Evolutionary conservation across 1,284 basidiomycete genomes (phyloP).

Genomic region (Sporisorium reilianum): DNA sequence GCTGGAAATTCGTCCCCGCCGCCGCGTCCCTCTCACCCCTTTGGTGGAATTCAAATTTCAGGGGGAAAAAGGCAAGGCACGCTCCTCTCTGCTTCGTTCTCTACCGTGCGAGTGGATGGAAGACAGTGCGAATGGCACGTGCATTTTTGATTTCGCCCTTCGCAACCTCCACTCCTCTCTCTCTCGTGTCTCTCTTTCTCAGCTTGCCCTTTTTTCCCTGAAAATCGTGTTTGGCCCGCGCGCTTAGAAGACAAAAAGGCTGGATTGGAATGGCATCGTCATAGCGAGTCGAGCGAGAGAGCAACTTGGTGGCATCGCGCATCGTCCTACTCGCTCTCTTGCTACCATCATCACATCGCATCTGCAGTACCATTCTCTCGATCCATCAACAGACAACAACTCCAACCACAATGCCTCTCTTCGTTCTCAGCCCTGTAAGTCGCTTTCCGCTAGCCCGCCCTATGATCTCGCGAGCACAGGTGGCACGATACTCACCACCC

Average conservation of each 20-base stretch:
- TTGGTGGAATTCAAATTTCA: not conserved
- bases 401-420: constrained; percentile 64
- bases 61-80: not conserved
- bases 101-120: constrained; percentile 12
- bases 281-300: not conserved
- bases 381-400: not conserved
- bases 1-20: not conserved
- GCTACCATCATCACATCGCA: constrained; percentile 15
- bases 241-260: too few species aligned
- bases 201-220: not conserved
- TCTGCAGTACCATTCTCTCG: constrained; percentile 1
- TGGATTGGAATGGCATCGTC: not conserved
- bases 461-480: too few species aligned
- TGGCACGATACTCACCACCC: too few species aligned
- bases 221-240: not conserved
- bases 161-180: constrained; percentile 33
- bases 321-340: not conserved
- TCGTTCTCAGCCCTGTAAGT: constrained; percentile 65
- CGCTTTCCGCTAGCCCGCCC: not conserved
- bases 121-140: constrained; percentile 18
- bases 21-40: not conserved
- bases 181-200: too few species aligned
- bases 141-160: constrained; percentile 20
- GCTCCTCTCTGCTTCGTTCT: too few species aligned
- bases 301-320: not conserved